phyloP scores from a whole-genome alignment of 495 filamentous ascomycete species.

The Annulohypoxylon stygium region DNA sequence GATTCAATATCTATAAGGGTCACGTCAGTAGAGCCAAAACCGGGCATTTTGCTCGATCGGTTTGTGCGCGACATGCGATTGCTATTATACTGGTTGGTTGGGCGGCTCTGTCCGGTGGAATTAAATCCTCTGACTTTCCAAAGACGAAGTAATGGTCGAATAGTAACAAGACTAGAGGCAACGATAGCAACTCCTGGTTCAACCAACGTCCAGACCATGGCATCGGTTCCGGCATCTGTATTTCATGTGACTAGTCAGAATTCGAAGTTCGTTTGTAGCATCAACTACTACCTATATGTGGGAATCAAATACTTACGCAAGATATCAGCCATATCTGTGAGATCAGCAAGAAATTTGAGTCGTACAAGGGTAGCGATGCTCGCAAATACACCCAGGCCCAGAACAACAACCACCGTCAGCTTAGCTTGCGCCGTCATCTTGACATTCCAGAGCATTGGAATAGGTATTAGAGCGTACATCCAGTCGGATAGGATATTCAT shows the following conservation, averaged over 20 bases:
- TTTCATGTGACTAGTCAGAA: conserved; percentile 14
- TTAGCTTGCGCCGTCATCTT: conserved; percentile 57
- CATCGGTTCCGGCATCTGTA: conserved; percentile 53
- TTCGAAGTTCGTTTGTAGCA: neutral
- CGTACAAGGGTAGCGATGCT: conserved; percentile 58
- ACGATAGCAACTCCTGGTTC: conserved; percentile 61
- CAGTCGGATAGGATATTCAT: conserved; percentile 59
- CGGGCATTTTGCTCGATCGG: conserved; percentile 46
- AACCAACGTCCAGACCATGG: conserved; percentile 60
- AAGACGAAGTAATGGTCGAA: conserved; percentile 57
- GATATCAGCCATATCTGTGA: conserved; percentile 53
- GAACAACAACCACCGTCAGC: conserved; percentile 53
- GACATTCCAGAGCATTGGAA: conserved; percentile 60
- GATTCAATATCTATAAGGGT: conserved; percentile 49
- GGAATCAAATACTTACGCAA: conserved; percentile 47
- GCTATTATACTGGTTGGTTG: conserved; percentile 26
- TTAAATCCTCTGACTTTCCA: conserved; percentile 54
- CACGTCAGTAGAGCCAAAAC: conserved; percentile 47
- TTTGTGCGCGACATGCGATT: conserved; percentile 41
- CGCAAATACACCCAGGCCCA: conserved; percentile 58
- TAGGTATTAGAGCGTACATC: conserved; percentile 58
- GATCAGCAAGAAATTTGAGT: conserved; percentile 53
- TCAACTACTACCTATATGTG: neutral
- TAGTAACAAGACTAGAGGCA: conserved; percentile 57
- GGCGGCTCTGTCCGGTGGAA: conserved; percentile 45